A percentile compares a stretch with the other conserved stretches of the same genome.
phyloP scores from a whole-genome alignment of 495 filamentous ascomycete genomes.

The Tuber borchii region DNA sequence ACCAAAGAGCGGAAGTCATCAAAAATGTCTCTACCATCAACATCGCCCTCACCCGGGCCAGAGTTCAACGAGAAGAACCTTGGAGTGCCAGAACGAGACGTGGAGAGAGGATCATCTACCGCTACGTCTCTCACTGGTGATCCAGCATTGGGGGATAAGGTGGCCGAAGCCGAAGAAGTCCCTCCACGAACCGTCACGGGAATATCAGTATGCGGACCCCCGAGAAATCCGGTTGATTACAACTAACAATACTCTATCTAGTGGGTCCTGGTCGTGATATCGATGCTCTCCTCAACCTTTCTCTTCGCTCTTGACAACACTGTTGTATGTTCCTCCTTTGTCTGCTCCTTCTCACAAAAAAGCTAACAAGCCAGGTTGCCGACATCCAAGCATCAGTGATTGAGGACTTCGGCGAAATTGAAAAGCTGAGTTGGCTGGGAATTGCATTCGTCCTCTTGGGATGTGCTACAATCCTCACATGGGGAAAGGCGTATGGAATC shows the following conservation, averaged over 20 bases:
- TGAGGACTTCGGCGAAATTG: conserved; percentile 48
- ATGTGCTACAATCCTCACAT: conserved; percentile 48
- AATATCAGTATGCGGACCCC: conserved; percentile 6
- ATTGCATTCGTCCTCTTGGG: conserved; percentile 52
- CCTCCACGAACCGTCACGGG: conserved; percentile 18
- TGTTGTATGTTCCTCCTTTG: conserved; percentile 39
- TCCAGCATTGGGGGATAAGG: background rate
- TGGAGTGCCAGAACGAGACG: background rate
- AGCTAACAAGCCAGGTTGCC: conserved; percentile 44
- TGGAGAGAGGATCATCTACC: background rate
- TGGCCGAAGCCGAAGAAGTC: background rate
- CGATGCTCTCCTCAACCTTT: conserved; percentile 50
- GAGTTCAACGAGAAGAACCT: background rate
- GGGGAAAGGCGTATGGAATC: conserved; percentile 49
- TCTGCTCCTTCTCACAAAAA: background rate
- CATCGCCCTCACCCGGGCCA: background rate
- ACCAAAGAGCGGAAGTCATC: background rate
- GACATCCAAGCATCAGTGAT: conserved; percentile 54
- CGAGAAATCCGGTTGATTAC: background rate
- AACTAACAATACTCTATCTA: conserved; percentile 10
- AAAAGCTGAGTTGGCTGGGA: conserved; percentile 54
- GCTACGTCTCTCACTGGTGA: background rate
- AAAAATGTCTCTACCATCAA: background rate
- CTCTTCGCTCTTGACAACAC: conserved; percentile 57
- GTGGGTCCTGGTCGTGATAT: conserved; percentile 47